Evolutionary conservation across 768 basidiomycete species (phyloP).

Genomic region (Auriscalpium microsporum): DNA sequence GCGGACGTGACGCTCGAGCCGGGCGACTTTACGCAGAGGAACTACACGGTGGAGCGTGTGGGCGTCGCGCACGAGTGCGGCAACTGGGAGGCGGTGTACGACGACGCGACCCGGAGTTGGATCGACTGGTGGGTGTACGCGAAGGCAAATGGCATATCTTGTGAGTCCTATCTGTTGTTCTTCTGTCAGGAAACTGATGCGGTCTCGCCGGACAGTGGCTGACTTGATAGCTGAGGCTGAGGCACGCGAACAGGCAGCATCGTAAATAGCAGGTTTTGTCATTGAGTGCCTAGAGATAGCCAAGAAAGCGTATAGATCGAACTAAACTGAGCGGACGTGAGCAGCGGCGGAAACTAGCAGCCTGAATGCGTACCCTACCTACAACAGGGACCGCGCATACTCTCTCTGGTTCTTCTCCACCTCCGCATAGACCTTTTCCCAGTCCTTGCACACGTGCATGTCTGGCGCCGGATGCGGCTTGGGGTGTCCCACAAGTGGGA

Average conservation of each 20-base stretch:
- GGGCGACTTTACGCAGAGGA: conserved; percentile 16
- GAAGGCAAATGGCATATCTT: background rate
- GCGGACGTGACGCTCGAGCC: conserved; percentile 30
- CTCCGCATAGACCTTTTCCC: background rate
- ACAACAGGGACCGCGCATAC: background rate
- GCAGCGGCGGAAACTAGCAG: too few species aligned
- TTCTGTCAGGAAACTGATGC: too few species aligned
- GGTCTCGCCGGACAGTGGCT: too few species aligned
- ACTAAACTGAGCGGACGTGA: too few species aligned
- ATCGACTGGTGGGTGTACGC: conserved; percentile 6
- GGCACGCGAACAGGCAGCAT: too few species aligned
- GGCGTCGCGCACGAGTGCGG: conserved; percentile 25
- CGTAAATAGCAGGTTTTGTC: too few species aligned
- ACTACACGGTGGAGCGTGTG: conserved; percentile 22
- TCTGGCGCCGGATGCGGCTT: background rate
- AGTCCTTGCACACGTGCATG: background rate
- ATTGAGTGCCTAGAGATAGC: too few species aligned
- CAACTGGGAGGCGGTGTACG: conserved; percentile 25
- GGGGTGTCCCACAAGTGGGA: background rate
- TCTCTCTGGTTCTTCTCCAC: background rate
- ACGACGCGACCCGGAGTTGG: background rate
- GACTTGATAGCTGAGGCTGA: too few species aligned
- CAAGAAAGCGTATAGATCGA: too few species aligned
- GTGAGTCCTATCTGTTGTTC: background rate
- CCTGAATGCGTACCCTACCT: too few species aligned